A percentile compares a stretch with the other conserved stretches of the same genome.
Conservation (phyloP, 108 stramenopile genomes). For the Pseudonitzschia multiseries region DNA sequence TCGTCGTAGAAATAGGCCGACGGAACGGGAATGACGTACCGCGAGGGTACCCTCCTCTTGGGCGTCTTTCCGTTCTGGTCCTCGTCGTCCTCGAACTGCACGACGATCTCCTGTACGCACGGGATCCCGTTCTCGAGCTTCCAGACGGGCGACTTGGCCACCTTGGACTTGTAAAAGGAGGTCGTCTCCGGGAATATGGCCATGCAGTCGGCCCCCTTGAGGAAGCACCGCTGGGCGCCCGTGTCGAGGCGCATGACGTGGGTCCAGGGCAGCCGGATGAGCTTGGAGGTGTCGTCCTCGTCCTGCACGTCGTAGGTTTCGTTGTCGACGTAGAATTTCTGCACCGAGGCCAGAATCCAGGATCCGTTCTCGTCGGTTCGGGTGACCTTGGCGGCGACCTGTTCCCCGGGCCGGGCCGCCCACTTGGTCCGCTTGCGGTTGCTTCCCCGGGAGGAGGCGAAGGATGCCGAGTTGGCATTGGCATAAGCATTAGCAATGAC, state of each 20-base stretch:
- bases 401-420: slow-evolving; percentile 84
- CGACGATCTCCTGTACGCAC: slow-evolving; percentile 86
- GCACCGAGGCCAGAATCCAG: slow-evolving; percentile 92
- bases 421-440: slow-evolving; percentile 77
- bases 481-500: no score
- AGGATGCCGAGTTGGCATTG: slow-evolving; percentile 13
- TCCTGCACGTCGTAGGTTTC: slow-evolving; percentile 96
- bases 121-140: slow-evolving; percentile 57
- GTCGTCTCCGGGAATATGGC: slow-evolving; percentile 99
- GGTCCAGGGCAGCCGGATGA: slow-evolving; percentile 90
- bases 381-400: slow-evolving; percentile 95
- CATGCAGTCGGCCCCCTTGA: slow-evolving; percentile 88
- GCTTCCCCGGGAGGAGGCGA: slow-evolving; percentile 8
- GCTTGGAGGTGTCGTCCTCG: slow-evolving; percentile 91
- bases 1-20: slow-evolving; percentile 85
- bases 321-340: slow-evolving; percentile 83
- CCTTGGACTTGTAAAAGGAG: slow-evolving; percentile 90
- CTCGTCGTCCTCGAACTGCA: slow-evolving; percentile 97
- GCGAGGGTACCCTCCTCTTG: slow-evolving; percentile 86
- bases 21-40: slow-evolving; percentile 92
- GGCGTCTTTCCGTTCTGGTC: slow-evolving; percentile 91
- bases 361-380: slow-evolving; percentile 94
- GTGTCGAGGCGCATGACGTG: slow-evolving; percentile 89
- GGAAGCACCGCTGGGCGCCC: slow-evolving; percentile 83
- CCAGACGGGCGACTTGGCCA: slow-evolving; percentile 86